Base-by-base conservation (phyloP, 148 eudicot genomes). In the Chenopodium quinoa region DNA sequence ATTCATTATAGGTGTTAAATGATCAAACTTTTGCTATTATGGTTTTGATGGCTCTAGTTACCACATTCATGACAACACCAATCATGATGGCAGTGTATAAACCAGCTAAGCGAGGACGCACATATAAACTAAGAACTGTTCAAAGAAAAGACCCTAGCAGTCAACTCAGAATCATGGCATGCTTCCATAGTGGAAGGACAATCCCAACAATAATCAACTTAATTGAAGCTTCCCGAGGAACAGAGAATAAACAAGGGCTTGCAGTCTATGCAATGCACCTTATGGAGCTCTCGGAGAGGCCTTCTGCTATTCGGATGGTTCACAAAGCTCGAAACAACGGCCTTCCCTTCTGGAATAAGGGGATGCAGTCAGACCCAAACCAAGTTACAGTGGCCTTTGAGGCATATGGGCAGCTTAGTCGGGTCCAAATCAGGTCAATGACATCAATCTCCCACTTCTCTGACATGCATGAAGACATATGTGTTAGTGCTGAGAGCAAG, bases 261-360 rank as follows among this genome's bases (percentile, higher is more conserved):
- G 79, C 86, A 19, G 91, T 93, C 11, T 92, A 91, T 44, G 97
- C 97, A 62, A 93, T 93, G 95, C 97, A 93, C 84, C 91, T 92
- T 68, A 87, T 90, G 91, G 97, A 91, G 84, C 92, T 93, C 20
- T 89, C 95, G 0, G 97, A 93, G 70, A 88, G 97, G 77, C 89
- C 97, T 10, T 93, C 97, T 9, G 93, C 97, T 0, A 93, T 93
- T 27, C 90, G 90, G 1, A 93, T 93, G 97, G 97, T 92, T 73
- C 93, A 93, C 76, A 92, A 89, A 83, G 93, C 91, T 1, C 83
- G 91, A 47, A 86, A 76, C 44, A 90, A 93, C 11, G 97, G 93
- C 12, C 83, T 90, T 23, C 97, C 95, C 27, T 93, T 92, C 73
- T 93, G 92, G 93, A 92, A 86, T 70, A 91, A 86, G 64, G 89